A percentile compares a stretch with the other conserved stretches of the same genome.
Evolutionary conservation across 1,139 yeast genomes (phyloP).

Genomic region (Pichia sp.): DNA sequence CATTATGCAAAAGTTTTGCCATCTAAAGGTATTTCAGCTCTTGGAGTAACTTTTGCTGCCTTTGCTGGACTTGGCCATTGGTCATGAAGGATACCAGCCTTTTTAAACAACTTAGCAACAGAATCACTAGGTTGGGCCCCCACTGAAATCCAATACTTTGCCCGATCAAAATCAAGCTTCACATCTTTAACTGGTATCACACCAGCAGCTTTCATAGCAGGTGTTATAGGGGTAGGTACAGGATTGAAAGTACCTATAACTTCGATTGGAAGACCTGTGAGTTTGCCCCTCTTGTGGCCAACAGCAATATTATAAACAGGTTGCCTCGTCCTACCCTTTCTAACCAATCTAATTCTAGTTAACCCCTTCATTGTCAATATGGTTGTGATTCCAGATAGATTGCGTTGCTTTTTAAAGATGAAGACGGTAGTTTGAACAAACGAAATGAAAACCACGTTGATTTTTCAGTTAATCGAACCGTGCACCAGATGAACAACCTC

Average conservation of each 20-base stretch:
- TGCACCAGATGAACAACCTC: neutral
- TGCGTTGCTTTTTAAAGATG: too few relatives aligned
- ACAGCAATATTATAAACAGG: slow-evolving; percentile 93
- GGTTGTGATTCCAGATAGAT: too few relatives aligned
- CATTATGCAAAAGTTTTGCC: slow-evolving; percentile 21
- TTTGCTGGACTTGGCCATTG: slow-evolving; percentile 53
- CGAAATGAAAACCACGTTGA: neutral
- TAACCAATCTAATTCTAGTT: slow-evolving; percentile 76
- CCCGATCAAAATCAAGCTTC: slow-evolving; percentile 74
- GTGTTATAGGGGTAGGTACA: slow-evolving; percentile 60
- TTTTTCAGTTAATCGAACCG: neutral
- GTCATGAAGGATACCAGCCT: slow-evolving; percentile 69
- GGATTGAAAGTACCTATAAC: slow-evolving; percentile 95
- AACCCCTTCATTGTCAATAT: slow-evolving; percentile 39
- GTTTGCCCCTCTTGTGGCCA: slow-evolving; percentile 62
- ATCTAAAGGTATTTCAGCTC: slow-evolving; percentile 18
- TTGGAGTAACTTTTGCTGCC: slow-evolving; percentile 17
- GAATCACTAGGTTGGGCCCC: slow-evolving; percentile 96
- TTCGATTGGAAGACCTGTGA: slow-evolving; percentile 85
- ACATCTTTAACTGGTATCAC: slow-evolving; percentile 68
- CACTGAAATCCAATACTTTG: slow-evolving; percentile 97
- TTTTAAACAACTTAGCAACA: slow-evolving; percentile 68
- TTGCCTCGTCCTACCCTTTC: slow-evolving; percentile 83
- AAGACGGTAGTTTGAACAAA: too few relatives aligned
- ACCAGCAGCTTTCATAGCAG: slow-evolving; percentile 46